Evolutionary conservation across 2,329 filamentous ascomycete genomes (phyloP), one percentile per base, ranked within the genome.

Genomic region (Fonsecaea multimorphosa): DNA sequence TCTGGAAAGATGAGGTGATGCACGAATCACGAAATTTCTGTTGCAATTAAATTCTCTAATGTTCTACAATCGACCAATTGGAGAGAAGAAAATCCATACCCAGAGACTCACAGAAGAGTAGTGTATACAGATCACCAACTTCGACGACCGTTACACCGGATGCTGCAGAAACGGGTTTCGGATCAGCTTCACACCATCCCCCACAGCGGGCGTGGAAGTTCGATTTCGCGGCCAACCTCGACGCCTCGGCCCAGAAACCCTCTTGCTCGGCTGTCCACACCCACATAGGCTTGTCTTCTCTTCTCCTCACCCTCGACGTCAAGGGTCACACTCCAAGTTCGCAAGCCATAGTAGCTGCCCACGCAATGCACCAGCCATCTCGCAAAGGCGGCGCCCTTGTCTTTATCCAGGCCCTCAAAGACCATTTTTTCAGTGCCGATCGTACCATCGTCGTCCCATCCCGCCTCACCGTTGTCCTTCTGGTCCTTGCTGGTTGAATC

Each of bases 351-450:
- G 77, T 98, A 98, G 46, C 90, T 87, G 9, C 92, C 94, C 69
- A 98, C 93, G 64, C 91, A 91, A 78, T 98, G 93, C 1, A 96
- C 92, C 61, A 98, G 86, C 91, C 93, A 98, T 69, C 94, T 91
- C 89, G 91, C 93, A 81, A 97, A 97, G 3, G 89, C 86, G 57
- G 91, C 91, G 7, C 87, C 86, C 66, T 89, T 87, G 73, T 93
- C 92, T 63, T 90, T 88, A 16, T 88, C 90, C 36, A 89, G 81
- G 53, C 88, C 89, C 77, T 97, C 91, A 76, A 96, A 93, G 8
- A 98, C 85, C 80, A 96, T 83, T 70, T 87, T 88, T 86, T 58
- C 82, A 81, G 70, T 86, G 85, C 58, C 86, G 79, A 71, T 78
- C 73, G 60, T 76, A 7, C 63, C 63, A 11, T 67, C 59, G 60